Evolutionary conservation across 2,329 filamentous ascomycete species (phyloP).

Genomic region (Sporothrix brunneoviolacea): DNA sequence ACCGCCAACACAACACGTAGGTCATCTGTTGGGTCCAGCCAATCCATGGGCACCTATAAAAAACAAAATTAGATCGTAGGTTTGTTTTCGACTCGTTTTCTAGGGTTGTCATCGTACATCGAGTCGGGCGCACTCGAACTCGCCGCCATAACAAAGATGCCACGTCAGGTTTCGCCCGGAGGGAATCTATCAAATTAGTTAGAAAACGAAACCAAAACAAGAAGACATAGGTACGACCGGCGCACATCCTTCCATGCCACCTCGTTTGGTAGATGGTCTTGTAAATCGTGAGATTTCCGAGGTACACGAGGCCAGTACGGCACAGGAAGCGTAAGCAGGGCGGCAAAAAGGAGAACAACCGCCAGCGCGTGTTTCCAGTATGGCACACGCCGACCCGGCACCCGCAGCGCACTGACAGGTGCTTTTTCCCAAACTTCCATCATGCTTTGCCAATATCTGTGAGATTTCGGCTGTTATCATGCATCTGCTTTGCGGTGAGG

Average conservation of each 20-base stretch:
- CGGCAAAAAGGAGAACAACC: not conserved
- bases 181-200: conserved; percentile 20
- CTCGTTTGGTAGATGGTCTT: not conserved
- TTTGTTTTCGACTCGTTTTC: no score
- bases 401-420: not conserved
- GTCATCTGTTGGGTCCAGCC: conserved; percentile 29
- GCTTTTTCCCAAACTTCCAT: not conserved
- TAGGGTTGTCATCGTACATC: no score
- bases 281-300: not conserved
- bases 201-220: not conserved
- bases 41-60: conserved; percentile 32
- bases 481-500: no score
- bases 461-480: no score
- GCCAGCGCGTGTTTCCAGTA: not conserved
- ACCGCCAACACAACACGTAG: conserved; percentile 30
- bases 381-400: not conserved
- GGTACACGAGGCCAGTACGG: not conserved
- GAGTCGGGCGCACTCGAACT: conserved; percentile 32
- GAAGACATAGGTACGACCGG: not conserved
- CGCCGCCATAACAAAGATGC: conserved; percentile 29
- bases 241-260: conserved; percentile 6
- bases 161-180: conserved; percentile 28
- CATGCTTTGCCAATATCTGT: not conserved
- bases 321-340: not conserved
- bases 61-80: no score